Evolutionary conservation across 768 basidiomycete species (phyloP).

Genomic region (Mycena chlorophos): DNA sequence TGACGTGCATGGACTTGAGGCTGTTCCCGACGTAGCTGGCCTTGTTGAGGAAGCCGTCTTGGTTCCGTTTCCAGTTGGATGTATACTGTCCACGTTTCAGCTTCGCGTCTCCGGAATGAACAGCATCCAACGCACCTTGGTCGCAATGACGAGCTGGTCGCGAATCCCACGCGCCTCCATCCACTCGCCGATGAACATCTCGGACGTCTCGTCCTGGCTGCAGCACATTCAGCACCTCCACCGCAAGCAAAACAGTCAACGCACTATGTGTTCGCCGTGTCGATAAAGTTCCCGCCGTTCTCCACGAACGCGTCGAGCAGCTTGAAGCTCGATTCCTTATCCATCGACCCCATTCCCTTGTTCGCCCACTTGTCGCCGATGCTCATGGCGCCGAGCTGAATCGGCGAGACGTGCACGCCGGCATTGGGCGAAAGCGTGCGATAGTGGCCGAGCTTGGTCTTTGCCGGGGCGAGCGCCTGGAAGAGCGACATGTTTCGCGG

Average conservation of each 20-base stretch:
- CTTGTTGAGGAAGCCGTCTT: constrained; percentile 21
- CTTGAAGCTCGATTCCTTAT: constrained; percentile 19
- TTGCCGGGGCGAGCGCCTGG: not conserved
- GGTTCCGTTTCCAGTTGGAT: constrained; percentile 24
- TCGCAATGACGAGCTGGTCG: constrained; percentile 48
- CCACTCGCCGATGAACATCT: constrained; percentile 53
- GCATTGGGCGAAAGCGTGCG: no score
- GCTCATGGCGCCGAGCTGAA: constrained; percentile 47
- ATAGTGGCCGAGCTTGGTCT: no score
- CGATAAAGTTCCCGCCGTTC: constrained; percentile 32
- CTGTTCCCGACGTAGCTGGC: constrained; percentile 44
- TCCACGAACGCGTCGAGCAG: constrained; percentile 18
- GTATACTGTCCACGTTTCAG: constrained; percentile 19
- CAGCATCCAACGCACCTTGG: constrained; percentile 32
- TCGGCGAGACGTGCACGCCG: constrained; percentile 41
- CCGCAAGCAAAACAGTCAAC: constrained; percentile 1
- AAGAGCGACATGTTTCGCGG: no score
- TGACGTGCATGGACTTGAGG: no score
- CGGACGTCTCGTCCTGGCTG: constrained; percentile 40
- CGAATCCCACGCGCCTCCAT: constrained; percentile 40
- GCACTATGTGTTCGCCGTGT: constrained; percentile 47
- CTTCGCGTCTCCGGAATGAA: not conserved
- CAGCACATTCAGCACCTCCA: not conserved
- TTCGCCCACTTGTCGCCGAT: constrained; percentile 44
- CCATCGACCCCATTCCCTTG: constrained; percentile 35